These are phyloP conservation scores for Pythium sukuiense DNA, from an alignment of 352 stramenopile genomes.

Conservation along the genomic window DNA sequence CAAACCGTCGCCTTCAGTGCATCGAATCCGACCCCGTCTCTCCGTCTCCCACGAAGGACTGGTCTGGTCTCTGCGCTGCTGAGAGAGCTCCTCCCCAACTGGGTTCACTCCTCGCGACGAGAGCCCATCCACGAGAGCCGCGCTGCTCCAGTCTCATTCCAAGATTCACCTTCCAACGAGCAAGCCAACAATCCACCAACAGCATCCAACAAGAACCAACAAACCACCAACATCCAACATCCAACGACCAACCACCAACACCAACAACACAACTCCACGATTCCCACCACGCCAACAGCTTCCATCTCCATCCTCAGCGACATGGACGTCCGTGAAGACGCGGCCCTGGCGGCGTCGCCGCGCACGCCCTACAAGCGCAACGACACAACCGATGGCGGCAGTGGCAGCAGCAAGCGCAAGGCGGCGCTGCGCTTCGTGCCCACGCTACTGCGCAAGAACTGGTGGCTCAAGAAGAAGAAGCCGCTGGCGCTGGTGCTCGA, in stretches of 20 bases:
- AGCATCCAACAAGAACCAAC: too few species aligned
- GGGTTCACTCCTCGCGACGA: not conserved
- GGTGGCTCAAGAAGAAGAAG: constrained; percentile 71
- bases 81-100: not conserved
- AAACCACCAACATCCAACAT: too few species aligned
- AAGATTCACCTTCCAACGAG: not conserved
- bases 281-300: too few species aligned
- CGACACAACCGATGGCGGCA: not conserved
- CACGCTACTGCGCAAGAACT: constrained; percentile 76
- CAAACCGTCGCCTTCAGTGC: too few species aligned
- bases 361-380: not conserved
- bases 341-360: not conserved
- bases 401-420: not conserved
- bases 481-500: constrained; percentile 52
- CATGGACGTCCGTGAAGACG: too few species aligned
- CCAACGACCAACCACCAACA: too few species aligned
- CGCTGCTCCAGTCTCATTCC: not conserved
- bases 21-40: too few species aligned
- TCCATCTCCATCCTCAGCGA: too few species aligned
- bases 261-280: too few species aligned
- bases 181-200: too few species aligned
- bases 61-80: too few species aligned
- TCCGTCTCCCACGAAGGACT: too few species aligned
- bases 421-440: constrained; percentile 48
- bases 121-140: not conserved